Evolutionary conservation across 106 monocot genomes (phyloP).

Genomic region (Amphibolis antarctica): DNA sequence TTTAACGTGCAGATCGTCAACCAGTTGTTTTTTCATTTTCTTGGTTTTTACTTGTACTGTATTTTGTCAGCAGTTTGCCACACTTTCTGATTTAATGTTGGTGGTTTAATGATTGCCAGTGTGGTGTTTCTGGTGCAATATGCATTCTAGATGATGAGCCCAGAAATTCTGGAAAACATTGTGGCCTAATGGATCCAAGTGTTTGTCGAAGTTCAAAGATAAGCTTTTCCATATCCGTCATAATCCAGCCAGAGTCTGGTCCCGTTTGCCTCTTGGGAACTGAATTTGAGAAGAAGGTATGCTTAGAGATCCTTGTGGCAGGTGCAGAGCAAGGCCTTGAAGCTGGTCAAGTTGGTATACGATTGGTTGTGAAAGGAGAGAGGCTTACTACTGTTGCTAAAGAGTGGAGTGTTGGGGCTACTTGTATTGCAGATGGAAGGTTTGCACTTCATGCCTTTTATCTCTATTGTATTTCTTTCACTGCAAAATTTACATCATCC

Average conservation of each 20-base stretch:
- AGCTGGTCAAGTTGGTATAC: conserved; percentile 91
- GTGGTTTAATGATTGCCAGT: conserved; percentile 27
- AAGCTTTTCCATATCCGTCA: conserved; percentile 36
- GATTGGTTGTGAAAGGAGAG: conserved; percentile 78
- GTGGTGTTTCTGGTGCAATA: conserved; percentile 57
- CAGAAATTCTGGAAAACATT: conserved; percentile 54
- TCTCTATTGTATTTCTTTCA: too few species aligned
- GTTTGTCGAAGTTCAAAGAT: conserved; percentile 48
- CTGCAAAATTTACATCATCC: too few species aligned
- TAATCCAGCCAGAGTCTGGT: conserved; percentile 94
- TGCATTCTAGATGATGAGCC: conserved; percentile 99
- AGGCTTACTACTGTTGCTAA: conserved; percentile 77
- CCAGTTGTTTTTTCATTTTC: neutral
- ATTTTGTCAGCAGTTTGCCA: too few species aligned
- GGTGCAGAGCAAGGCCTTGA: conserved; percentile 99
- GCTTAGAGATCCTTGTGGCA: conserved; percentile 93
- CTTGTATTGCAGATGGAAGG: conserved; percentile 97
- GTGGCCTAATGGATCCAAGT: conserved; percentile 66
- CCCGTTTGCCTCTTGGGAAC: conserved; percentile 94
- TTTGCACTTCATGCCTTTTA: conserved; percentile 1
- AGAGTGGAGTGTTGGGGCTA: conserved; percentile 86
- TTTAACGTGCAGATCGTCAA: neutral
- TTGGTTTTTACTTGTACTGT: neutral
- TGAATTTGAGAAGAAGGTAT: conserved; percentile 77
- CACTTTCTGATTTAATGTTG: neutral